These are phyloP conservation scores for Clathrus columnatus DNA, from an alignment of 768 basidiomycete genomes.

Conservation along the genomic window DNA sequence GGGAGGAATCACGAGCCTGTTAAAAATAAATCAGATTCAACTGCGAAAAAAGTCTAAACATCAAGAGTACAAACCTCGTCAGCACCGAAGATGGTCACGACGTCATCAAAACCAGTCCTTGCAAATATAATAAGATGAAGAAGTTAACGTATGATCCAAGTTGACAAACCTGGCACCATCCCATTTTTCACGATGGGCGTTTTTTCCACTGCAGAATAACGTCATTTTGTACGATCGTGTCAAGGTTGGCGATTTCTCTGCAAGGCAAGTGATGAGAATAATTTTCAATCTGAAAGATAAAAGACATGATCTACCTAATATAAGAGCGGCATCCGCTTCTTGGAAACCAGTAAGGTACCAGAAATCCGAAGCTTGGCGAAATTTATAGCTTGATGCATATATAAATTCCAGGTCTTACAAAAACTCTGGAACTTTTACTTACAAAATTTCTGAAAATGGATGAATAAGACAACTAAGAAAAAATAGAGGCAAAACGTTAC, in stretches of 20 bases:
- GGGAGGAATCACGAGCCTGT: constrained; percentile 38
- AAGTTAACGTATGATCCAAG: not conserved
- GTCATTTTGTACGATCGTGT: constrained; percentile 71
- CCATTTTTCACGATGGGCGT: constrained; percentile 79
- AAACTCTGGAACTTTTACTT: constrained; percentile 25
- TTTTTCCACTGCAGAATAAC: constrained; percentile 70
- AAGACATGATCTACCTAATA: constrained; percentile 53
- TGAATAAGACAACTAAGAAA: constrained; percentile 2
- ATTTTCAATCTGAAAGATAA: not conserved
- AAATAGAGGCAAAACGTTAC: constrained; percentile 42
- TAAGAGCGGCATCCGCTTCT: constrained; percentile 83
- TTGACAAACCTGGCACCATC: constrained; percentile 64
- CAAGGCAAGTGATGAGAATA: not conserved
- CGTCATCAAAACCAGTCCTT: constrained; percentile 60
- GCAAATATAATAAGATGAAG: not conserved
- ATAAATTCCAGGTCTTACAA: not conserved
- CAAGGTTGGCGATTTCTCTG: constrained; percentile 65
- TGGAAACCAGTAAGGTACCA: constrained; percentile 96
- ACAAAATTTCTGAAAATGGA: constrained; percentile 56
- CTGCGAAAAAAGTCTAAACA: not conserved
- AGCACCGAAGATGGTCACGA: constrained; percentile 60
- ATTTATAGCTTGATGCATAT: constrained; percentile 68
- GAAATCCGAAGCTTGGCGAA: constrained; percentile 85
- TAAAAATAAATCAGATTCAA: not conserved
- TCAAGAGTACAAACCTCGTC: constrained; percentile 42